Conservation (phyloP, 2,329 filamentous ascomycete species). For the Lachnellula hyalina region DNA sequence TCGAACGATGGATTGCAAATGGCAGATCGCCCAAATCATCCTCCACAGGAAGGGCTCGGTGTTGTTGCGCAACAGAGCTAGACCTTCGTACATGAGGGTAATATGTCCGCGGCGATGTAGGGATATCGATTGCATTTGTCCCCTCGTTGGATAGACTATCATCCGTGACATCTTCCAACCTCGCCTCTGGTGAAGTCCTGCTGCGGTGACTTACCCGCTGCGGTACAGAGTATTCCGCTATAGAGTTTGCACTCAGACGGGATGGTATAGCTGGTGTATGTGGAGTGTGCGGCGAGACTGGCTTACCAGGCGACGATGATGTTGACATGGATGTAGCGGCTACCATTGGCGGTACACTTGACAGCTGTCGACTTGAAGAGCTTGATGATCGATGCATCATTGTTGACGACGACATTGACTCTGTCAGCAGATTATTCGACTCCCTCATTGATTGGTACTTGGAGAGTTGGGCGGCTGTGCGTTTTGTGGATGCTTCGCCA, state of each 20-base stretch:
- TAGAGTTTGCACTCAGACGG: conserved; percentile 85
- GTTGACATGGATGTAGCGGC: conserved; percentile 72
- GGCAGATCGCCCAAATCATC: conserved; percentile 56
- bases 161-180: conserved; percentile 23
- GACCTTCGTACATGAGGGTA: conserved; percentile 54
- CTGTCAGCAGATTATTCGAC: conserved; percentile 80
- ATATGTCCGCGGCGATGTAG: conserved; percentile 58
- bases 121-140: conserved; percentile 67
- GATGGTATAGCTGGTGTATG: conserved; percentile 93
- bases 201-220: conserved; percentile 20
- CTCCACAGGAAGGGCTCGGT: conserved; percentile 48
- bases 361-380: conserved; percentile 58
- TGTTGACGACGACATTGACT: conserved; percentile 88
- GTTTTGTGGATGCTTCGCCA: conserved; percentile 65
- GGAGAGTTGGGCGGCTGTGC: conserved; percentile 72
- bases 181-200: conserved; percentile 17
- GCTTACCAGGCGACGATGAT: conserved; percentile 85
- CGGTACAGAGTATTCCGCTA: conserved; percentile 57
- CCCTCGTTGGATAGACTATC: conserved; percentile 39
- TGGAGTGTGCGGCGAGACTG: conserved; percentile 82
- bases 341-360: conserved; percentile 60
- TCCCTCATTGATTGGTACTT: conserved; percentile 88
- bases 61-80: conserved; percentile 64
- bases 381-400: conserved; percentile 78
- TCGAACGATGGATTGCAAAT: conserved; percentile 58